These are phyloP conservation scores for Diplodia sapinea DNA, from an alignment of 2,329 filamentous ascomycete genomes.

Conservation along the genomic window DNA sequence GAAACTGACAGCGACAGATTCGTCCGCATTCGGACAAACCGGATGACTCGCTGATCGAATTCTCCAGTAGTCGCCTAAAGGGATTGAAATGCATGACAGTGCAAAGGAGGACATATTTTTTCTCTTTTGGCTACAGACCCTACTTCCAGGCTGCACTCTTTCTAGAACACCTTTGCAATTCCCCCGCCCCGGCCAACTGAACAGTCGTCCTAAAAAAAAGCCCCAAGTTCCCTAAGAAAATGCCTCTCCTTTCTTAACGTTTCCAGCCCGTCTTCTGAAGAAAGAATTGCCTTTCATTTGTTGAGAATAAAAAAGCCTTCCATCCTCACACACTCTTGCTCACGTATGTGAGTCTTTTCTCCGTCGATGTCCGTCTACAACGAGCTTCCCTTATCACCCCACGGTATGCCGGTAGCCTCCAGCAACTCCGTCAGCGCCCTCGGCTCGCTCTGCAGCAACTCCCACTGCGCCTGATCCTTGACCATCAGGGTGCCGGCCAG, in stretches of 20 bases:
- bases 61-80: not conserved
- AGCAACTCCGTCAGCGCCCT: slow-evolving; percentile 54
- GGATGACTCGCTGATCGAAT: not conserved
- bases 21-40: not conserved
- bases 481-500: slow-evolving; percentile 65
- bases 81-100: not conserved
- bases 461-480: slow-evolving; percentile 61
- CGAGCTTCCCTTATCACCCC: slow-evolving; percentile 18
- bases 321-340: not conserved
- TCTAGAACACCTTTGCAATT: slow-evolving; percentile 5
- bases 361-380: not conserved
- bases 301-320: not conserved
- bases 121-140: slow-evolving; percentile 18
- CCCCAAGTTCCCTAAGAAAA: not conserved
- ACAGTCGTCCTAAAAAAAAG: not conserved
- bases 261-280: not conserved
- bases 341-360: not conserved
- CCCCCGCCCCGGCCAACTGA: not conserved
- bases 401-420: slow-evolving; percentile 44
- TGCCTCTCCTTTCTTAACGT: not conserved
- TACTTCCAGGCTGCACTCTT: slow-evolving; percentile 17
- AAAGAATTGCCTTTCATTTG: slow-evolving; percentile 2
- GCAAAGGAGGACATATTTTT: slow-evolving; percentile 14
- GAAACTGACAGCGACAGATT: not conserved
- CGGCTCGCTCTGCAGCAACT: slow-evolving; percentile 51